phyloP scores from a whole-genome alignment of 2,329 filamentous ascomycete genomes.

The Alternaria brassicae region DNA sequence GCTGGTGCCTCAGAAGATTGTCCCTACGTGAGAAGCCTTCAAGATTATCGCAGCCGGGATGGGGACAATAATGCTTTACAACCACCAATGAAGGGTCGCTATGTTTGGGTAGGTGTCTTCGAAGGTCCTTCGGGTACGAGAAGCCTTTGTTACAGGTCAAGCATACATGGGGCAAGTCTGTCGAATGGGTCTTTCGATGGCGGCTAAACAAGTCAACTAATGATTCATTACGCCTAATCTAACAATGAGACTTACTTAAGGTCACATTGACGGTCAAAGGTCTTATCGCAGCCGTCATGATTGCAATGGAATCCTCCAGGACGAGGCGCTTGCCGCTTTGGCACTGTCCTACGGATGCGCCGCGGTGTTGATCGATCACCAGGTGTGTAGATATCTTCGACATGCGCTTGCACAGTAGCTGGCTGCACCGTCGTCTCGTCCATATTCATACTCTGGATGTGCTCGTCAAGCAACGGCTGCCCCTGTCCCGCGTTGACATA shows the following conservation, averaged over 20 bases:
- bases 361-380: slow-evolving; percentile 33
- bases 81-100: slow-evolving; percentile 22
- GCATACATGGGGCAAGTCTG: slow-evolving; percentile 44
- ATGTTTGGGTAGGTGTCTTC: slow-evolving; percentile 41
- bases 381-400: slow-evolving; percentile 40
- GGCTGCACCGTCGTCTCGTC: slow-evolving; percentile 39
- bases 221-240: background rate
- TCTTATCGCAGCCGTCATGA: slow-evolving; percentile 29
- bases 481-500: slow-evolving; percentile 8
- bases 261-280: slow-evolving; percentile 45
- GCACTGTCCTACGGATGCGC: slow-evolving; percentile 11
- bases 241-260: slow-evolving; percentile 38
- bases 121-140: slow-evolving; percentile 46
- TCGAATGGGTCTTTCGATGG: slow-evolving; percentile 42
- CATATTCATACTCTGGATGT: slow-evolving; percentile 26
- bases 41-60: slow-evolving; percentile 35
- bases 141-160: slow-evolving; percentile 40
- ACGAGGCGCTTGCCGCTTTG: slow-evolving; percentile 36
- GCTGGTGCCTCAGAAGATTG: slow-evolving; percentile 45
- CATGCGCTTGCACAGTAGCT: slow-evolving; percentile 35
- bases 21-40: slow-evolving; percentile 47
- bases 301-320: slow-evolving; percentile 37
- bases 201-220: slow-evolving; percentile 33
- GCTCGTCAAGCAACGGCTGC: slow-evolving; percentile 17
- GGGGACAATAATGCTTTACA: slow-evolving; percentile 28